Evolutionary conservation across 768 basidiomycete genomes (phyloP), one percentile per base, ranked within the genome.

Genomic region (Tephrocybe sp.): DNA sequence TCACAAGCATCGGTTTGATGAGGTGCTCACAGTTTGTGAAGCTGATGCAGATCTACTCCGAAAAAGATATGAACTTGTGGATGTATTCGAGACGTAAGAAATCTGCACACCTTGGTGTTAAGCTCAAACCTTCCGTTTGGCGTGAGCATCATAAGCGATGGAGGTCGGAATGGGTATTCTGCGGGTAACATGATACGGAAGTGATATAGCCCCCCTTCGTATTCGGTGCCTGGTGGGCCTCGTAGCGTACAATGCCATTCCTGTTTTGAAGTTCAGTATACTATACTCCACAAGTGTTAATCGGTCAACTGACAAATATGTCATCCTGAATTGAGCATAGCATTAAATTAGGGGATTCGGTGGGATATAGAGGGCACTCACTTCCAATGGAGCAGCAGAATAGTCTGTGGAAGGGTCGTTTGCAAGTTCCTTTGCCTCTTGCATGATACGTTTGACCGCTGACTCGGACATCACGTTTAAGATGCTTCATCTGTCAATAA

Each of bases 161-260:
- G 95, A 25, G 95, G 93, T 53, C 92, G 84, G 72, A 98, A 97
- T 25, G 95, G 95, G 66, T 98, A 97, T 72, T 93, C 91, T 45
- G 93, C 85, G 11, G 94, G 94, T 7, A 97, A 73, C 22, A 91
- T 69, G 60, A 95, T 87, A 49, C 94, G 84, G 65, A 97, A 87
- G 69, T 97, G 95, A 70, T 98, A 98, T n/a, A 97, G 70, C 38
- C 94, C 95, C 45, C 91, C 92, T 66, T 92, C 90, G 54, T 88
- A 98, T 64, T 97, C 94, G 30, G 92, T 94, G 13, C 84, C 91
- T 12, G 78, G 62, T 1, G 94, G 82, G 2, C 94, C 95, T 53
- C 92, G 84, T 46, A 98, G 76, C n/a, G 95, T 97, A 63, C 93
- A 97, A 63, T 97, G 94, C 95, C 95, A 98, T 76, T 94, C 79